Evolutionary conservation across 164 flowering plant species (phyloP).

Genomic region (Umbellularia californica): DNA sequence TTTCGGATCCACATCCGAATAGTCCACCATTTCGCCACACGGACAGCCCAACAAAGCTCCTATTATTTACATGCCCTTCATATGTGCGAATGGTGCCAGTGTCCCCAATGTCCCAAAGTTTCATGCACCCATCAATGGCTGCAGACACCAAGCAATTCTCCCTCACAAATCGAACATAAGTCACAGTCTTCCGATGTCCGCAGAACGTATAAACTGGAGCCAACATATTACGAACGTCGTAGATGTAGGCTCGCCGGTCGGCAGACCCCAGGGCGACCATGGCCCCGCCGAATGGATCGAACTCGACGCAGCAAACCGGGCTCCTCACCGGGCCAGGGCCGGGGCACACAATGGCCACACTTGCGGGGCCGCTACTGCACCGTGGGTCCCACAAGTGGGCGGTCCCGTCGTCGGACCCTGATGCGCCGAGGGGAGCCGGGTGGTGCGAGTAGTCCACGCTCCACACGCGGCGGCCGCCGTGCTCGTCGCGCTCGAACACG

Average conservation of each 20-base stretch:
- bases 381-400: constrained; percentile 72
- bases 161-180: constrained; percentile 43
- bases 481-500: constrained; percentile 71
- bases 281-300: constrained; percentile 42
- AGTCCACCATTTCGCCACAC: constrained; percentile 58
- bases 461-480: constrained; percentile 72
- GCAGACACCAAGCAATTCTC: constrained; percentile 33
- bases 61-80: constrained; percentile 48
- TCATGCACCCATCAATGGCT: constrained; percentile 53
- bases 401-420: constrained; percentile 76
- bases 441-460: constrained; percentile 55
- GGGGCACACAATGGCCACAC: constrained; percentile 39
- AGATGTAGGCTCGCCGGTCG: constrained; percentile 45
- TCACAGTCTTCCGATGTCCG: constrained; percentile 60
- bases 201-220: constrained; percentile 37
- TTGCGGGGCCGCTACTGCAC: constrained; percentile 20
- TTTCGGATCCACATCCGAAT: constrained; percentile 66
- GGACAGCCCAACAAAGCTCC: constrained; percentile 67
- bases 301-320: constrained; percentile 66
- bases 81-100: constrained; percentile 34
- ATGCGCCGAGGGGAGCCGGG: constrained; percentile 46
- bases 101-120: constrained; percentile 40
- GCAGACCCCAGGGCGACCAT: constrained; percentile 53
- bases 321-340: constrained; percentile 30
- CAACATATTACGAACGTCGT: constrained; percentile 40